These are phyloP conservation scores for Chaetomium olivaceum DNA, from an alignment of 2,329 filamentous ascomycete genomes.

Conservation along the genomic window DNA sequence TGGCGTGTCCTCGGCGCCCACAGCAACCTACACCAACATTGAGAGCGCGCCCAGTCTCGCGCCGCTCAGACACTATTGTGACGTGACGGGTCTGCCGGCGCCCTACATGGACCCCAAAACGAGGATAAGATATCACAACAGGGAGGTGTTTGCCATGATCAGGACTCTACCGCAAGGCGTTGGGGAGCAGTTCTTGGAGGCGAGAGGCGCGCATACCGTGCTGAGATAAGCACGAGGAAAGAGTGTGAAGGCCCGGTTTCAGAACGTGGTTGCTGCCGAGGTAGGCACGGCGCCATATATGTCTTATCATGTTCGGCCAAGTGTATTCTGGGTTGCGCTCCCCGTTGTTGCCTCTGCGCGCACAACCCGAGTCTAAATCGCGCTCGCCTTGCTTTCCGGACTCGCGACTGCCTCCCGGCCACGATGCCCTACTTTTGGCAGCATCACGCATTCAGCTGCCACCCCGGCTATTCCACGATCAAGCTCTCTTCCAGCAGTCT, in stretches of 20 bases:
- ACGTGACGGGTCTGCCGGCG: constrained; percentile 89
- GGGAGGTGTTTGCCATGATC: constrained; percentile 85
- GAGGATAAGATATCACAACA: constrained; percentile 86
- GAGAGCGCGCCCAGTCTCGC: constrained; percentile 84
- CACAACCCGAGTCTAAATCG: background rate
- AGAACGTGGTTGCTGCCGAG: background rate
- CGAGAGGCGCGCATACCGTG: constrained; percentile 87
- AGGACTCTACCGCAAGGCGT: constrained; percentile 77
- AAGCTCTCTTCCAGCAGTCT: background rate
- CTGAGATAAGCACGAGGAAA: constrained; percentile 64
- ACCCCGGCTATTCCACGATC: background rate
- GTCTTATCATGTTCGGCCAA: background rate
- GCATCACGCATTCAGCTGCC: background rate
- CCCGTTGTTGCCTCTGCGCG: background rate
- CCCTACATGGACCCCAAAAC: constrained; percentile 96
- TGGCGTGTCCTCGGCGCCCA: constrained; percentile 57
- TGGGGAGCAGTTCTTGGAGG: constrained; percentile 85
- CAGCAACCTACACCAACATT: constrained; percentile 92
- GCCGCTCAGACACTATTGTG: constrained; percentile 87
- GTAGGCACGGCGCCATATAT: background rate
- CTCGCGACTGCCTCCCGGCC: constrained; percentile 1
- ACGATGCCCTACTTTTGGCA: background rate
- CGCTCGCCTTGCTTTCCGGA: background rate
- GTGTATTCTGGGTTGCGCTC: background rate
- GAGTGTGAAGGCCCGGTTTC: background rate